These are phyloP conservation scores for Lobosporangium transversale DNA, from an alignment of 192 early-diverging fungal genomes.

Conservation along the genomic window DNA sequence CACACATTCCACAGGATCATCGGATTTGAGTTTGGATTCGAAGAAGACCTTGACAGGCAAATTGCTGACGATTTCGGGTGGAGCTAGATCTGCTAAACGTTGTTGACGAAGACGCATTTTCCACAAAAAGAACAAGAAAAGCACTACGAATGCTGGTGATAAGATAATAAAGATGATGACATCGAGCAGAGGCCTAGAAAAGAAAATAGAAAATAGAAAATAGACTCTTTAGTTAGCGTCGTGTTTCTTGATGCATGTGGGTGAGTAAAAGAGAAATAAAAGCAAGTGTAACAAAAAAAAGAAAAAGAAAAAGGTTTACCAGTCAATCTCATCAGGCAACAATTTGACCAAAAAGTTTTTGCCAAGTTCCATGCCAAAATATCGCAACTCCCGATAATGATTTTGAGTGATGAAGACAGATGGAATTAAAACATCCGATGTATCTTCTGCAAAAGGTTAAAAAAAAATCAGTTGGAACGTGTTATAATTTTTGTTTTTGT, in stretches of 20 bases:
- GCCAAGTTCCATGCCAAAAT: conserved; percentile 46
- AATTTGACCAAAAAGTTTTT: conserved; percentile 27
- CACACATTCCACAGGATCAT: conserved; percentile 84
- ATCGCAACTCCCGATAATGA: conserved; percentile 70
- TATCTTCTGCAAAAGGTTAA: conserved; percentile 69
- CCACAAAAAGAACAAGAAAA: conserved; percentile 78
- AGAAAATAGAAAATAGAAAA: too few species aligned
- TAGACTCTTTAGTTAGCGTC: too few species aligned
- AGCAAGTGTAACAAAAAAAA: not conserved
- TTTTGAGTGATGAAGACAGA: conserved; percentile 84
- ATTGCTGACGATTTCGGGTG: conserved; percentile 75
- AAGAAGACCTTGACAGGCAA: conserved; percentile 77
- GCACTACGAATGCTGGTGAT: conserved; percentile 81
- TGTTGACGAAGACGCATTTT: conserved; percentile 76
- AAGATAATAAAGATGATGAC: conserved; percentile 84
- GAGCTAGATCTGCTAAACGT: conserved; percentile 80
- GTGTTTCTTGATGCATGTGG: too few species aligned
- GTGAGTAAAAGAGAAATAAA: too few species aligned
- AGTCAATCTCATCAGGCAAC: conserved; percentile 33
- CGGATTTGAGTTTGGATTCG: conserved; percentile 66
- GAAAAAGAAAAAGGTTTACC: conserved; percentile 14
- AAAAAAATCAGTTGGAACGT: not conserved
- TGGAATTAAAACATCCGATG: conserved; percentile 86
- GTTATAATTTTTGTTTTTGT: not conserved
- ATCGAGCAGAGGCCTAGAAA: conserved; percentile 74